phyloP scores from a whole-genome alignment of 2,329 filamentous ascomycete genomes.

The Ophiostoma populinum region DNA sequence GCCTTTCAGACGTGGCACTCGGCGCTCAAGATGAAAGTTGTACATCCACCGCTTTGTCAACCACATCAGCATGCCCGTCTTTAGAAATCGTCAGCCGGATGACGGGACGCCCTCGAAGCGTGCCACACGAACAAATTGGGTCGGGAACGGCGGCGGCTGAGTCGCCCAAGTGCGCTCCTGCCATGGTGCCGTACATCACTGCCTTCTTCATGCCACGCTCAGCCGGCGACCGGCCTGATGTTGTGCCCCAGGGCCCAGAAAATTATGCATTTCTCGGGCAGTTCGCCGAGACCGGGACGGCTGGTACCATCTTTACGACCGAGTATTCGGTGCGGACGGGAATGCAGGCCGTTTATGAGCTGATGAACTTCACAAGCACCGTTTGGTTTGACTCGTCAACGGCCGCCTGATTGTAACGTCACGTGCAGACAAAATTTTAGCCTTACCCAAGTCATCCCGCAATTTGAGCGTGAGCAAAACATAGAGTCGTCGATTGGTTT shows the following conservation, averaged over 20 bases:
- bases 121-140: constrained; percentile 14
- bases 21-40: constrained; percentile 19
- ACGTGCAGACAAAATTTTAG: background rate
- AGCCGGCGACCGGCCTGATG: constrained; percentile 20
- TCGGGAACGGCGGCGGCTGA: constrained; percentile 11
- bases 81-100: constrained; percentile 11
- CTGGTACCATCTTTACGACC: constrained; percentile 21
- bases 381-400: constrained; percentile 4
- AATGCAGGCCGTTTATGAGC: constrained; percentile 19
- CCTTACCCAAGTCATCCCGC: too few species aligned
- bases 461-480: background rate
- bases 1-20: constrained; percentile 21
- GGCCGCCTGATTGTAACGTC: too few species aligned
- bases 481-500: background rate
- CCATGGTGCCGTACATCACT: constrained; percentile 23
- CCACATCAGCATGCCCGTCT: constrained; percentile 16
- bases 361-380: constrained; percentile 14
- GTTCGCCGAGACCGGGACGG: constrained; percentile 21
- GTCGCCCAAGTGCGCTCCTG: constrained; percentile 19
- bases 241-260: constrained; percentile 19
- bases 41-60: constrained; percentile 19
- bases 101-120: constrained; percentile 8
- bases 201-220: constrained; percentile 20
- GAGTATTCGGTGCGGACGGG: constrained; percentile 22
- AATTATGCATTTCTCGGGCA: constrained; percentile 25